phyloP scores from a whole-genome alignment of 1,284 basidiomycete species.

The Chondrostereum purpureum region DNA sequence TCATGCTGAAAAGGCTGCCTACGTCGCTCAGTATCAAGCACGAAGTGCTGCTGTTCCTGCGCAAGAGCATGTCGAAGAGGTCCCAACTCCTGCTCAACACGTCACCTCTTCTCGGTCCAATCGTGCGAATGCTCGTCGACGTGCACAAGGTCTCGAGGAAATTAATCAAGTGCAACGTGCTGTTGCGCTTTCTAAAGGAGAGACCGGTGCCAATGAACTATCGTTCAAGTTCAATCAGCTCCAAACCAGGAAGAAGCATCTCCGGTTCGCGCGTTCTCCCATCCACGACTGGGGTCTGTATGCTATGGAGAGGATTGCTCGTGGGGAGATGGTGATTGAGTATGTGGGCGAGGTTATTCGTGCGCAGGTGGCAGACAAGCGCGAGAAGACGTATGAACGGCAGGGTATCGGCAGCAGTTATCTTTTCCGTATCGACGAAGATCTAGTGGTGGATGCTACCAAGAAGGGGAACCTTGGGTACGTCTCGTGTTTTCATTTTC shows the following conservation, averaged over 20 bases:
- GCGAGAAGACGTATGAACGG: conserved; percentile 94
- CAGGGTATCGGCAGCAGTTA: conserved; percentile 95
- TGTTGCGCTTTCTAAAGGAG: conserved; percentile 68
- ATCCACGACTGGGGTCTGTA: conserved; percentile 99
- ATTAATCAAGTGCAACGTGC: conserved; percentile 80
- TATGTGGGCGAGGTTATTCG: conserved; percentile 98
- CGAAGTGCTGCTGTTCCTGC: conserved; percentile 37
- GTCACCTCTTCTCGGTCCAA: conserved; percentile 85
- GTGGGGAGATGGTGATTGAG: conserved; percentile 99
- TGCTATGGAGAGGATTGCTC: conserved; percentile 89
- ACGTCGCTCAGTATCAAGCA: conserved; percentile 73
- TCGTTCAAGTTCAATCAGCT: conserved; percentile 97
- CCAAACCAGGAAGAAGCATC: conserved; percentile 95
- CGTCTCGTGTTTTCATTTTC: conserved; percentile 26
- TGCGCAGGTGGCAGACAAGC: conserved; percentile 92
- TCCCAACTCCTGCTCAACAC: conserved; percentile 38
- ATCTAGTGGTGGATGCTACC: conserved; percentile 94
- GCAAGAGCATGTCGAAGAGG: conserved; percentile 32
- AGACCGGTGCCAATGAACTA: conserved; percentile 58
- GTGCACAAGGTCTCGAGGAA: conserved; percentile 92
- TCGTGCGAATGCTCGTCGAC: conserved; percentile 89
- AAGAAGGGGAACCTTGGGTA: conserved; percentile 97
- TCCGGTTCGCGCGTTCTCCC: conserved; percentile 91
- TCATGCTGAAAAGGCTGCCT: conserved; percentile 86
- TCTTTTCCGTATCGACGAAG: conserved; percentile 89